Conservation (phyloP, 495 filamentous ascomycete species). For the Penicillium herquei region DNA sequence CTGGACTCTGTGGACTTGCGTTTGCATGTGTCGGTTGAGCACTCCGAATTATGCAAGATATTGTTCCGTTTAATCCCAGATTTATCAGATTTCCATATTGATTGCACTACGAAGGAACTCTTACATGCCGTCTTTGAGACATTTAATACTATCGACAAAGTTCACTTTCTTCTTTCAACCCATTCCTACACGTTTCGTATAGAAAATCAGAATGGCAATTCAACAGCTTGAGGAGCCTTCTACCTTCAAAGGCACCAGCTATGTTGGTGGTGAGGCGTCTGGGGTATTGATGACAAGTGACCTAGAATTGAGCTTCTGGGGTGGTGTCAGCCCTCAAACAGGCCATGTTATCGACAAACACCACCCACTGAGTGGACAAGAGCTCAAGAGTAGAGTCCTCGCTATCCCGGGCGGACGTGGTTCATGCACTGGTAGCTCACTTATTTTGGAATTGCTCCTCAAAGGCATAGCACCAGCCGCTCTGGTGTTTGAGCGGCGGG, state of each 20-base stretch:
- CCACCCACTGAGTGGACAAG: slow-evolving; percentile 25
- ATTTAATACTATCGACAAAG: no score
- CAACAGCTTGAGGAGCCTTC: no score
- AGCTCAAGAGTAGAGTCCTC: slow-evolving; percentile 18
- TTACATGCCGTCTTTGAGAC: no score
- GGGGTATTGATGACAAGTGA: slow-evolving; percentile 16
- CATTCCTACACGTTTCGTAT: no score
- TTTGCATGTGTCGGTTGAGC: no score
- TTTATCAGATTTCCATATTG: no score
- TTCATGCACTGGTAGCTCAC: slow-evolving; percentile 30
- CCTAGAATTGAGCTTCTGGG: slow-evolving; percentile 35
- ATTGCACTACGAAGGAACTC: no score
- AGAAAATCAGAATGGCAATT: no score
- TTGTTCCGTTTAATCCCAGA: no score
- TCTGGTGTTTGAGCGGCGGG: slow-evolving; percentile 25
- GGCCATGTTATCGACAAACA: slow-evolving; percentile 30
- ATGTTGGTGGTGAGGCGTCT: slow-evolving; percentile 9
- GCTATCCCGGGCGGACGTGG: slow-evolving; percentile 31
- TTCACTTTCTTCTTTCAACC: no score
- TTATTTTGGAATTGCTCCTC: slow-evolving; percentile 32
- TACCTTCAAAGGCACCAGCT: neutral
- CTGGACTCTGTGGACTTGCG: no score
- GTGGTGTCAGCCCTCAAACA: slow-evolving; percentile 24
- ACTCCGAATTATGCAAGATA: no score
- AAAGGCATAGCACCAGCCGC: slow-evolving; percentile 18